These are phyloP conservation scores for Hypomontagnella monticulosa DNA, from an alignment of 495 filamentous ascomycete genomes.

Conservation along the genomic window DNA sequence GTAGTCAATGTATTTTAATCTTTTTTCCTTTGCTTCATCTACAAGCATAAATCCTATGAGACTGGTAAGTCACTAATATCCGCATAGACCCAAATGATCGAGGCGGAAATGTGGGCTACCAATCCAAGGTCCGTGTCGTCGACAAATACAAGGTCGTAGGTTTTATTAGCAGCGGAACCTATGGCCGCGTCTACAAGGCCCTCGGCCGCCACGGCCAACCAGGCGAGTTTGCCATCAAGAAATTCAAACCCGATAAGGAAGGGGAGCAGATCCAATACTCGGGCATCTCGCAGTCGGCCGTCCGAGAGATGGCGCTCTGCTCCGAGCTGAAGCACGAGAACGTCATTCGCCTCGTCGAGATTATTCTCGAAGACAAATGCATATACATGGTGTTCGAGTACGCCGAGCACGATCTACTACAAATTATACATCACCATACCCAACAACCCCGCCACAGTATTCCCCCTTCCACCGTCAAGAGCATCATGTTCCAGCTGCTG, in stretches of 20 bases:
- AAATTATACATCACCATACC: slow-evolving; percentile 98
- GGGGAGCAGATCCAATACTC: slow-evolving; percentile 94
- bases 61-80: slow-evolving; percentile 22
- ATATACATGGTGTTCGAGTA: slow-evolving; percentile 99
- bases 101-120: slow-evolving; percentile 66
- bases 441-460: slow-evolving; percentile 87
- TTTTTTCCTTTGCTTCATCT: slow-evolving; percentile 45
- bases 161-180: slow-evolving; percentile 99
- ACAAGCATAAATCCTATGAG: slow-evolving; percentile 54
- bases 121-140: slow-evolving; percentile 85
- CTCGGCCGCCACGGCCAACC: slow-evolving; percentile 72
- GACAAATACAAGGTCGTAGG: slow-evolving; percentile 96
- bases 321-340: slow-evolving; percentile 90
- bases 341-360: slow-evolving; percentile 91
- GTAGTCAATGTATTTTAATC: slow-evolving; percentile 39
- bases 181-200: slow-evolving; percentile 98
- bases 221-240: slow-evolving; percentile 96
- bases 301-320: slow-evolving; percentile 98
- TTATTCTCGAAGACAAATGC: slow-evolving; percentile 97
- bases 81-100: slow-evolving; percentile 58
- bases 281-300: slow-evolving; percentile 95
- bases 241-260: slow-evolving; percentile 99
- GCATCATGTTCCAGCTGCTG: slow-evolving; percentile 92
- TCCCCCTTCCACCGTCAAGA: slow-evolving; percentile 86
- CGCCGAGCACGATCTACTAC: slow-evolving; percentile 94